Percentiles rank a stretch among this genome's conserved stretches.
phyloP scores from a whole-genome alignment of 352 stramenopile species.

The Phytophthora aleatoria region DNA sequence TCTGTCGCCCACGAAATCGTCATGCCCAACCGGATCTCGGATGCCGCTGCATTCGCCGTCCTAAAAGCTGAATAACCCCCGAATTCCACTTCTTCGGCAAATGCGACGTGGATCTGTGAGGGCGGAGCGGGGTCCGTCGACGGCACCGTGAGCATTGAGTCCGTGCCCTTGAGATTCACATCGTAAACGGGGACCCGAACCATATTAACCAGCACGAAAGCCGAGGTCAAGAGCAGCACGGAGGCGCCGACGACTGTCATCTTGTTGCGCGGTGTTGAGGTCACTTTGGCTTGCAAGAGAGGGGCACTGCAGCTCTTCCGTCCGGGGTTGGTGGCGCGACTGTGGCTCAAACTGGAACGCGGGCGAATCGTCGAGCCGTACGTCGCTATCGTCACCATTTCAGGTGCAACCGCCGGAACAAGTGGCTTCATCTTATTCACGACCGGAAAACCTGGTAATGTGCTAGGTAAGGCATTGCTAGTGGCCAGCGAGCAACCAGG shows the following conservation, averaged over 20 bases:
- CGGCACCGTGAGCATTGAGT: not conserved
- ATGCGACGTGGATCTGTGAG: constrained; percentile 54
- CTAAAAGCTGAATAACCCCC: constrained; percentile 15
- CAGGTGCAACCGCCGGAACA: not conserved
- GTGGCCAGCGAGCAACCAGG: not conserved
- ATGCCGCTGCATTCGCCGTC: constrained; percentile 2
- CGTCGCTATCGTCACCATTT: constrained; percentile 9
- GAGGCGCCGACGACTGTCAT: constrained; percentile 22
- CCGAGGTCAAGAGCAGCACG: constrained; percentile 23
- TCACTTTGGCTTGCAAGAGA: constrained; percentile 7
- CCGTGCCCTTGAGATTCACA: constrained; percentile 3
- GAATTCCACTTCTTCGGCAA: constrained; percentile 39
- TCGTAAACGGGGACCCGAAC: constrained; percentile 32
- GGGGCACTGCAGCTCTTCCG: constrained; percentile 7
- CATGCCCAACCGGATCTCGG: constrained; percentile 40
- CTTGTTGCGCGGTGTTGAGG: constrained; percentile 15
- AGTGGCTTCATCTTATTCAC: constrained; percentile 23
- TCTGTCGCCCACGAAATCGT: constrained; percentile 65
- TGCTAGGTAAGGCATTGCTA: not conserved
- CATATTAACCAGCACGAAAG: constrained; percentile 28
- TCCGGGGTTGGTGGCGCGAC: constrained; percentile 11
- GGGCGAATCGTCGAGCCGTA: constrained; percentile 29
- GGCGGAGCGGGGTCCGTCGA: constrained; percentile 25
- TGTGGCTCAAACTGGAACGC: constrained; percentile 13
- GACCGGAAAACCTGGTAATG: constrained; percentile 4